Evolutionary conservation across 208 protist species (phyloP), one percentile per base, ranked within the genome.

Genomic region (Wallacemonas sp.): DNA sequence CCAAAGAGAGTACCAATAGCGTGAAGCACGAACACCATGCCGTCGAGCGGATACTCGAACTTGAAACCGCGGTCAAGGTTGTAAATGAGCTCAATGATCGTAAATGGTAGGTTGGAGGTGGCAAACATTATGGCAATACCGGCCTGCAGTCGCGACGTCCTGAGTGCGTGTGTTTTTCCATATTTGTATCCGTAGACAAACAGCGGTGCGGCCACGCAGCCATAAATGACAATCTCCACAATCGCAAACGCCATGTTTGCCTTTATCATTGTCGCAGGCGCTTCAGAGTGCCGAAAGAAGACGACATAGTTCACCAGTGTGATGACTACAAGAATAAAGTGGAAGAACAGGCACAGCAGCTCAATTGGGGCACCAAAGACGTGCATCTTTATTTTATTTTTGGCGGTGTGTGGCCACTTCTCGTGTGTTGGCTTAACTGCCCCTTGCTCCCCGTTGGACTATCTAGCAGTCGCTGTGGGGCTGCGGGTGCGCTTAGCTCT

Each of bases 161-260:
- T 68, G 19, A 57, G 56, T 16, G 52, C 43, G 17, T 65, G 63
- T 1, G 79, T 85, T 2, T 58, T 44, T n/a, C 82, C 84, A 63
- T 95, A 95, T 65, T 92, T 93, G 73, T 93, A 95, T 26, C 83
- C 68, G 62, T 88, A 92, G 2, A 95, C 72, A 65, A 93, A 90
- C 17, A 93, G 70, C 24, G 90, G 90, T 5, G 63, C 86, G 0
- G 72, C 78, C 33, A 63, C 63, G 2, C 47, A 26, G 2, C 47
- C 85, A 52, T 81, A 93, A 1, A 58, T 43, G 12, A 90, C 29
- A 17, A 87, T 29, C 21, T 74, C 81, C 24, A 93, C 73, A 64
- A 92, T 68, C 30, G 65, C 48, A 57, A 95, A 95, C 14, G 73
- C 82, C 0, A 93, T 48, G 24, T 88, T 73, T 0, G 78, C 85